Evolutionary conservation across 441 rosid species (phyloP), one percentile per base, ranked within the genome.

Genomic region (Manihot esculenta): DNA sequence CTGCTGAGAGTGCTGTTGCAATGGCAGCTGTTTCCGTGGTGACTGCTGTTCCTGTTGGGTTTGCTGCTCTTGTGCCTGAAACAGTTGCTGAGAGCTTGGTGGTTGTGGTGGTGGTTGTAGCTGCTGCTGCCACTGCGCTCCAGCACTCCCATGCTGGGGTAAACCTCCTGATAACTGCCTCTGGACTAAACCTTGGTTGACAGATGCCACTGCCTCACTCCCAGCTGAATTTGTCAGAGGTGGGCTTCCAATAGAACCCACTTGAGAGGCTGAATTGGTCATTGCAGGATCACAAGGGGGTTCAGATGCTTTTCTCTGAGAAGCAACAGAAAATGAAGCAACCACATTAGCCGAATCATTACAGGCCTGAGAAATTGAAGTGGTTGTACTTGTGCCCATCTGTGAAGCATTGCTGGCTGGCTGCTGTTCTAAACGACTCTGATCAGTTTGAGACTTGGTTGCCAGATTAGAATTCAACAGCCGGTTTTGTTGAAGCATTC

Each of bases 301-400:
- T 75, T 90, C 96, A 71, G 91, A 74, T 71, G 89, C 73, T 57
- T 84, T 89, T 90, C 88, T 72, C 51, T 80, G 92, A 20, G 81
- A 26, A 62, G 77, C 68, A 72, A 69, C 69, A 54, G 77, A 78
- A 70, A 88, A 77, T 81, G 96, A 73, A 68, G 61, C 76, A 78
- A 66, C 77, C 48, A 60, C 48, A 64, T 67, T 82, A 74, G 84
- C 72, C 23, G 85, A 78, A 82, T 90, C 95, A 44, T 75, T 72
- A 71, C 80, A 83, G 56, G 80, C 73, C 80, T 79, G 89, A 72
- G 94, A 66, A 69, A 75, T 71, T 78, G 83, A 60, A 48, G 76
- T 68, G 27, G 82, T 59, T 54, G 80, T 74, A 74, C 78, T 72
- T 57, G 80, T 63, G 75, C 77, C 81, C 66, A 71, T 69, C 75